Conservation (phyloP, 1,139 yeast genomes). For the Cylindricascospora bacillispora region DNA sequence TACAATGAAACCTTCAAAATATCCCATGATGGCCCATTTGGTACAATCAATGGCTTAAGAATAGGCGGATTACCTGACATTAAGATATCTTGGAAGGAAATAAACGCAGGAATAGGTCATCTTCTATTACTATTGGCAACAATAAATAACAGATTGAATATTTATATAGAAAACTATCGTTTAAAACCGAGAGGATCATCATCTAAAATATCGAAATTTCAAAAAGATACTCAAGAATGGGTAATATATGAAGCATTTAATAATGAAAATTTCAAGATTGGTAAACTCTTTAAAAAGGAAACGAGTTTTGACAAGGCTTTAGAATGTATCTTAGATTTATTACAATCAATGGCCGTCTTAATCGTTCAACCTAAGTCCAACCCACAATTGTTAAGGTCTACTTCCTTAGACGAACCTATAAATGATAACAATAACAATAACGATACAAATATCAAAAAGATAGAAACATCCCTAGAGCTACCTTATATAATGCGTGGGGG, state of each 20-base stretch:
- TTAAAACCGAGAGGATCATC: conserved; percentile 77
- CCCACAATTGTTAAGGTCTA: neutral
- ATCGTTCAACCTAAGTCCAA: conserved; percentile 7
- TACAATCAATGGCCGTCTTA: conserved; percentile 15
- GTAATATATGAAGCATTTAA: conserved; percentile 24
- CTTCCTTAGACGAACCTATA: no score
- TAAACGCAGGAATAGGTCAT: conserved; percentile 89
- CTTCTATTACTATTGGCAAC: conserved; percentile 58
- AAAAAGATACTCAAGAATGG: conserved; percentile 25
- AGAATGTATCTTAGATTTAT: conserved; percentile 16
- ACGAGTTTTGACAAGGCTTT: conserved; percentile 24
- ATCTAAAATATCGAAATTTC: conserved; percentile 58
- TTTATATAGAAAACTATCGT: conserved; percentile 46
- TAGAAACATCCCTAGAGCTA: conserved; percentile 29
- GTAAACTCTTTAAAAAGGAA: conserved; percentile 23
- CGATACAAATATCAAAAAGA: neutral
- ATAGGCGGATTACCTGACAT: conserved; percentile 50
- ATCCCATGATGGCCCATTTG: conserved; percentile 71
- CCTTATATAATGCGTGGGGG: conserved; percentile 61
- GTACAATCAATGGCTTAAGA: conserved; percentile 76
- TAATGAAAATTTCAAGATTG: conserved; percentile 26
- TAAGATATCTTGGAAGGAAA: conserved; percentile 77
- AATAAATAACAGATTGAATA: conserved; percentile 42
- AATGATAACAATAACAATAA: no score
- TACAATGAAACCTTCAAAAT: conserved; percentile 73